Evolutionary conservation across 495 filamentous ascomycete genomes (phyloP).

Genomic region (Bacidia gigantensis): DNA sequence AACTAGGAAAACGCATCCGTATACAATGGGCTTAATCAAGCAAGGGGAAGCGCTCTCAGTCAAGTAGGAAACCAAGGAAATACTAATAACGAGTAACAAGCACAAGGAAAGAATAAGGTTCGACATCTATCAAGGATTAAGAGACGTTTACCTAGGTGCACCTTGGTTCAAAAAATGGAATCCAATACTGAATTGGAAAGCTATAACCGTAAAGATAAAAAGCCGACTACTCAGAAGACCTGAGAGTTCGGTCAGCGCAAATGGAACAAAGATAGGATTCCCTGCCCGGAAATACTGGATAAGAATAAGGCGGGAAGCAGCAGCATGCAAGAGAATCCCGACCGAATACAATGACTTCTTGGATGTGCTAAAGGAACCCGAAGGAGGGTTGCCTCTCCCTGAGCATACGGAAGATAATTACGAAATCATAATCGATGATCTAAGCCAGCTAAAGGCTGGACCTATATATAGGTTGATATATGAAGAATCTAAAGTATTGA

Average conservation of each 20-base stretch:
- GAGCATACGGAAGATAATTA: neutral
- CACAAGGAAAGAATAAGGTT: neutral
- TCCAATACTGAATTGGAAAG: neutral
- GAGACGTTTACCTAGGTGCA: neutral
- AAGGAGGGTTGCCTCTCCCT: neutral
- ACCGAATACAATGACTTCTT: neutral
- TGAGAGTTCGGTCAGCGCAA: neutral
- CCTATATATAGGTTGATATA: neutral
- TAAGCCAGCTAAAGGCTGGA: neutral
- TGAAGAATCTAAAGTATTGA: neutral
- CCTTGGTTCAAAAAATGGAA: neutral
- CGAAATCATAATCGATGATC: neutral
- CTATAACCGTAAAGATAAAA: neutral
- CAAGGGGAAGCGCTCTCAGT: neutral
- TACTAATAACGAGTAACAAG: neutral
- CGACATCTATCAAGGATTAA: neutral
- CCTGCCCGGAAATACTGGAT: neutral
- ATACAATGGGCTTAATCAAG: neutral
- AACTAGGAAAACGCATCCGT: neutral
- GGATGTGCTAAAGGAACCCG: neutral
- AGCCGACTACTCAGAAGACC: neutral
- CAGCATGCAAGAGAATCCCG: neutral
- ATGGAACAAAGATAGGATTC: neutral
- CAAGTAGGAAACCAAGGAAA: neutral
- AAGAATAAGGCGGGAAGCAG: neutral